Conservation (phyloP, 108 stramenopile species). For the Chaetoceros muelleri region DNA sequence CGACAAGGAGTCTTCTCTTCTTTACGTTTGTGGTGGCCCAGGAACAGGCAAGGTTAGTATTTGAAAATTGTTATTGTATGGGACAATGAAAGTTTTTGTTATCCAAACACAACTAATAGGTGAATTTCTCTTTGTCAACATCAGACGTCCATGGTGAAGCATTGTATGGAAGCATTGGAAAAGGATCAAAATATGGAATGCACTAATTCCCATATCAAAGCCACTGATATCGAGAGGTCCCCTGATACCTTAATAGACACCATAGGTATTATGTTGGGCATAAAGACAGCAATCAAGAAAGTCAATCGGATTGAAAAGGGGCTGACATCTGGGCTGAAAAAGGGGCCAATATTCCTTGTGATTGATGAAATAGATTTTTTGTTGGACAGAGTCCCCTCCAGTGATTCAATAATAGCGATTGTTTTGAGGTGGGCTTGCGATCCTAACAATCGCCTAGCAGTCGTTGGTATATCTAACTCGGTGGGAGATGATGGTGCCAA, state of each 20-base stretch:
- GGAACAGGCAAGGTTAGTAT: slow-evolving; percentile 59
- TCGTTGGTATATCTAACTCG: slow-evolving; percentile 78
- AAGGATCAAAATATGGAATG: neutral
- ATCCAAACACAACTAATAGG: neutral
- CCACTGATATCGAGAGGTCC: neutral
- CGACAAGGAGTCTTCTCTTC: slow-evolving; percentile 13
- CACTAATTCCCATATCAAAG: neutral
- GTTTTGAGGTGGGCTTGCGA: slow-evolving; percentile 30
- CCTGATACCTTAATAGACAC: no score
- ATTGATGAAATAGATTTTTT: slow-evolving; percentile 72
- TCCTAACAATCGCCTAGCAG: slow-evolving; percentile 23
- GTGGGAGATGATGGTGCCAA: slow-evolving; percentile 30
- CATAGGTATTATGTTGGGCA: no score
- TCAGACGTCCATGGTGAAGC: slow-evolving; percentile 24
- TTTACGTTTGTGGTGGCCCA: slow-evolving; percentile 65
- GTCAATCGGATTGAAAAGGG: no score
- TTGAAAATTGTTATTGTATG: neutral
- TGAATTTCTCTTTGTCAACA: neutral
- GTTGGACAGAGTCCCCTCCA: slow-evolving; percentile 4
- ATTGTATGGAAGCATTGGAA: slow-evolving; percentile 12
- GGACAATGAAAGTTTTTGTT: slow-evolving; percentile 1
- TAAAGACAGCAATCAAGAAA: no score
- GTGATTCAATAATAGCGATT: neutral
- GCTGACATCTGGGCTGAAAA: no score
- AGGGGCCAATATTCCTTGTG: slow-evolving; percentile 28